phyloP scores from a whole-genome alignment of 2,329 filamentous ascomycete genomes.

The Diaporthe sp. region DNA sequence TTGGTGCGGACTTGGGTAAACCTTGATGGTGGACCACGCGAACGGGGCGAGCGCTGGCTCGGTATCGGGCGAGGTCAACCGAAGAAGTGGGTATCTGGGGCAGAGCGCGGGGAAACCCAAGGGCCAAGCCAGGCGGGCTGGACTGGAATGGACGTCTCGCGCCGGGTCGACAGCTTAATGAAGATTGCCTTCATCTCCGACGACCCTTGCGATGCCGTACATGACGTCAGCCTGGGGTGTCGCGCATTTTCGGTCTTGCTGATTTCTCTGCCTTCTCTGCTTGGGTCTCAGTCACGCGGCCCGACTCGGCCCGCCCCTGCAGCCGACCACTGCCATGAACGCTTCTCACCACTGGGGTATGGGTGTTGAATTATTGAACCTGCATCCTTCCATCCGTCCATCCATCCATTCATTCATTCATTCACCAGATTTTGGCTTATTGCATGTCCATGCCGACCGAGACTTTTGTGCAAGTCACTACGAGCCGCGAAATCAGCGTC shows the following conservation, averaged over 20 bases:
- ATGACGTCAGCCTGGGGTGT: conserved; percentile 12
- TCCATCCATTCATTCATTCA: too few species aligned
- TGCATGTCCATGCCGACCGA: too few species aligned
- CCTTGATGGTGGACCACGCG: neutral
- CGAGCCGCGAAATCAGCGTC: neutral
- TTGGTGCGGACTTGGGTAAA: conserved; percentile 10
- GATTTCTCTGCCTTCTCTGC: too few species aligned
- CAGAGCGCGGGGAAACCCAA: conserved; percentile 1
- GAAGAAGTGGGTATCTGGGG: conserved; percentile 29
- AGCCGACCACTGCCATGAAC: too few species aligned
- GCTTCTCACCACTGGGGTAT: too few species aligned
- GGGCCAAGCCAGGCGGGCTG: neutral
- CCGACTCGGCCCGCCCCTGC: conserved; percentile 19
- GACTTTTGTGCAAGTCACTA: too few species aligned
- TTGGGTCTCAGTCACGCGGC: neutral
- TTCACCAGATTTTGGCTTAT: neutral
- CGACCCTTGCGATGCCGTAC: neutral
- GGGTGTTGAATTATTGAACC: too few species aligned
- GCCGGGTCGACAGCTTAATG: neutral
- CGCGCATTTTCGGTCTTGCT: neutral
- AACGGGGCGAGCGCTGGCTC: neutral
- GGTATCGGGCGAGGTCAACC: conserved; percentile 26
- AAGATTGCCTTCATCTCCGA: conserved; percentile 8
- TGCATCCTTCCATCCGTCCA: too few species aligned
- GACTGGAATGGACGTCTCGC: neutral